Conservation (phyloP, 2,329 filamentous ascomycete genomes). For the Phialocephala subalpina region DNA sequence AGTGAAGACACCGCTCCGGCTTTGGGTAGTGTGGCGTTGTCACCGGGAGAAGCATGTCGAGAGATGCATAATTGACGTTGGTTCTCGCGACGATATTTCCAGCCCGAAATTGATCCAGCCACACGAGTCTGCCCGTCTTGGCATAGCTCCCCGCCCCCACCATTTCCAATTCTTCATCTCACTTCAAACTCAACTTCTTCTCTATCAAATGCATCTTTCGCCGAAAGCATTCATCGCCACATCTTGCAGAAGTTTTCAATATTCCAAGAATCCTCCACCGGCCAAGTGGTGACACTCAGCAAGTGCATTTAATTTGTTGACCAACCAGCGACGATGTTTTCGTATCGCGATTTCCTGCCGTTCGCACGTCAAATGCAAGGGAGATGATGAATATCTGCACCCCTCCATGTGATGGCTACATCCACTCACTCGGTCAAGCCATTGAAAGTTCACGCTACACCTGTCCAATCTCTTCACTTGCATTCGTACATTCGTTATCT, state of each 20-base stretch:
- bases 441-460: background rate
- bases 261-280: background rate
- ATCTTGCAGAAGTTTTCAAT: background rate
- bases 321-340: background rate
- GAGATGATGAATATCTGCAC: conserved; percentile 5
- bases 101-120: background rate
- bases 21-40: background rate
- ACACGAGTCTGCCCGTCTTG: background rate
- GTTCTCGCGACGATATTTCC: background rate
- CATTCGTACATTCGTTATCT: background rate
- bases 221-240: background rate
- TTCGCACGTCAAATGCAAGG: conserved; percentile 11
- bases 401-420: background rate
- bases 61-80: background rate
- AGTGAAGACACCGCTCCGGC: no score
- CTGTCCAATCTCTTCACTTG: background rate
- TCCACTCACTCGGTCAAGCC: background rate
- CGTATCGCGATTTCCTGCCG: background rate
- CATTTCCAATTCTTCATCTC: background rate
- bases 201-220: background rate
- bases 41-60: background rate
- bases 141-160: background rate
- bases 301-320: no score
- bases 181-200: conserved; percentile 1
- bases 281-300: background rate